Base-by-base conservation (phyloP, 495 filamentous ascomycete species). In the Talaromyces wortmannii region DNA sequence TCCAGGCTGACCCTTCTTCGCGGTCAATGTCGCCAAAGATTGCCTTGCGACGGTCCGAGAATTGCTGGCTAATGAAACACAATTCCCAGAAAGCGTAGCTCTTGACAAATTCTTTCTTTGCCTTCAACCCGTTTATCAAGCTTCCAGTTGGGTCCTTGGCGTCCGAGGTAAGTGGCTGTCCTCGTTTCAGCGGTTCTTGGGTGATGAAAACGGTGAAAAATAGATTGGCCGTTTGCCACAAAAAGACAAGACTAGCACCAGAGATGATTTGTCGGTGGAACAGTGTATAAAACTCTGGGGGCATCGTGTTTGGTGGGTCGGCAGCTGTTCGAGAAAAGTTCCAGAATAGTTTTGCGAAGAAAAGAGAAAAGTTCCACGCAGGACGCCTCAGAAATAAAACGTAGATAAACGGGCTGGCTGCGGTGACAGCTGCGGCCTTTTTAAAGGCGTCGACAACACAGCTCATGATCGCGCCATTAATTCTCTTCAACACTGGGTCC, bases 41-140 rank as follows among this genome's bases (percentile, higher is more conserved):
- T 16, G 81, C 78, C 63, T 87, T 89, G 18, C 94, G 83, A 31
- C 95, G 83, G 7, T 81, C 80, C 8, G 83, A 73, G 56, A 83
- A 90, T 32, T 83, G 81, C 50, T 86, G 78, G 48, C 89, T 84
- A 58, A 97, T 95, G 55, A 86, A 78, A 31, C 80, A 78, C 16
- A 97, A 76, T 65, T 98, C 94, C 88, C 91, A 95, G 72, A 96
- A 90, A 23, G 94, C 92, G 66, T 92, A 92, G 4, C 82, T 72
- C 73, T 90, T 73, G 8, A 73, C 67, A 18, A 71, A 57, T 16
- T 69, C 62, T 53, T 76, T 78, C 59, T 74, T 59, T 16, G 86
- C 82, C 58, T 84, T 90, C 47, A 98, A 69, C 1, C 94, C 94
- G 52, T 83, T 89, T 46, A 97, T 65, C 43, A 98, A 74, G 61